These are phyloP conservation scores for Eustoma russellianum DNA, from an alignment of 257 asterid genomes.

Conservation along the genomic window DNA sequence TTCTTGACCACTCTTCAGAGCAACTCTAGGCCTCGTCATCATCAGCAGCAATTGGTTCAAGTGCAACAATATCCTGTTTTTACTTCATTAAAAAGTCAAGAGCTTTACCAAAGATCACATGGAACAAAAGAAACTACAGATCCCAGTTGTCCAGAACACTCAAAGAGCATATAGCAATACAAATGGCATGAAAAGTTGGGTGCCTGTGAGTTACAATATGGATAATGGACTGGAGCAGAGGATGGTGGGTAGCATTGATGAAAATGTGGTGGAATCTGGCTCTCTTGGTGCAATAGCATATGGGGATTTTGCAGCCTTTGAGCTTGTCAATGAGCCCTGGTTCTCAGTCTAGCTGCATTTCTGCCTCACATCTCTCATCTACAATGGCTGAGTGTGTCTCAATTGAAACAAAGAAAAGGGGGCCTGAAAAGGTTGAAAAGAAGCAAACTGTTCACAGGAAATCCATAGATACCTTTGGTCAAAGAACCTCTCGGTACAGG, in stretches of 20 bases:
- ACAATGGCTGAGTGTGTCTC: conserved; percentile 33
- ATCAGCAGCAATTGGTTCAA: too few species aligned
- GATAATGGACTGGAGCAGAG: conserved; percentile 27
- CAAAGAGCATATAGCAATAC: conserved; percentile 31
- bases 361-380: conserved; percentile 43
- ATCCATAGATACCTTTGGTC: conserved; percentile 93
- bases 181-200: conserved; percentile 49
- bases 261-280: conserved; percentile 29
- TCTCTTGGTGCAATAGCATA: conserved; percentile 42
- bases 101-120: conserved; percentile 31
- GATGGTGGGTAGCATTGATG: conserved; percentile 26
- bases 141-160: conserved; percentile 29
- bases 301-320: conserved; percentile 65
- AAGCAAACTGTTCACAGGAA: conserved; percentile 81
- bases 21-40: too few species aligned
- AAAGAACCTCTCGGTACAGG: conserved; percentile 87
- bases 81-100: conserved; percentile 30
- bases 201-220: conserved; percentile 29
- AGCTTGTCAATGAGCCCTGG: conserved; percentile 95
- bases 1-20: conserved; percentile 23
- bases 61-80: conserved; percentile 36
- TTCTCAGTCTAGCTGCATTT: conserved; percentile 78
- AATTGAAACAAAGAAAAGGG: conserved; percentile 65
- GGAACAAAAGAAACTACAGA: conserved; percentile 24
- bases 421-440: conserved; percentile 47